Conservation (phyloP, 2,329 filamentous ascomycete species). For the Cercospora nicotianae region DNA sequence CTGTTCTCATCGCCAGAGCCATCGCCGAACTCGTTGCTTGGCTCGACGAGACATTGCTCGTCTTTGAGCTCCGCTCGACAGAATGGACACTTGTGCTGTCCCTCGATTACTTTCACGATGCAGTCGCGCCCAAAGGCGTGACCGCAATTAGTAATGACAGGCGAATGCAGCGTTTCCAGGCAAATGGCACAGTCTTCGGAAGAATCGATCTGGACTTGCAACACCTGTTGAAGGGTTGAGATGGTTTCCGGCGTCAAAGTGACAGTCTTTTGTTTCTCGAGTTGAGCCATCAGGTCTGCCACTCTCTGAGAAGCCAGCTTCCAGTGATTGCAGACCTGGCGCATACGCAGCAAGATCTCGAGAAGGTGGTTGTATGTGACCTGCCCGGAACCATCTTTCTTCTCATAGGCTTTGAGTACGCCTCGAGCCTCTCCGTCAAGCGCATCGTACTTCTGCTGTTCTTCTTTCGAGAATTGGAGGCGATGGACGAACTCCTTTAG, state of each 20-base stretch:
- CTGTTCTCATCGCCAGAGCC: conserved; percentile 46
- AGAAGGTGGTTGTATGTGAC: conserved; percentile 72
- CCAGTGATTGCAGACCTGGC: conserved; percentile 89
- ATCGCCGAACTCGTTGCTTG: conserved; percentile 48
- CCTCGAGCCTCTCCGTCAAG: conserved; percentile 75
- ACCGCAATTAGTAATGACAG: conserved; percentile 82
- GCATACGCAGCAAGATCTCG: conserved; percentile 76
- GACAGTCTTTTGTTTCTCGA: conserved; percentile 68
- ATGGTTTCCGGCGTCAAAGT: conserved; percentile 71
- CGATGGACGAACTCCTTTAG: conserved; percentile 77
- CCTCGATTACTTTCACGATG: conserved; percentile 70
- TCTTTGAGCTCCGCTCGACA: conserved; percentile 70
- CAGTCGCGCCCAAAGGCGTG: conserved; percentile 76
- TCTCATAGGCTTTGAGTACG: conserved; percentile 57
- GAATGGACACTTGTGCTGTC: conserved; percentile 80
- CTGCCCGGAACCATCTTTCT: conserved; percentile 33
- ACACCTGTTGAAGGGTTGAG: conserved; percentile 69
- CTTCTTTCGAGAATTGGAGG: conserved; percentile 70
- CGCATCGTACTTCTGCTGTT: conserved; percentile 74
- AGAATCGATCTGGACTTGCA: conserved; percentile 74
- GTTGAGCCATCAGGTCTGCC: conserved; percentile 66
- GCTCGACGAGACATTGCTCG: conserved; percentile 62
- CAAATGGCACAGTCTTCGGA: conserved; percentile 85
- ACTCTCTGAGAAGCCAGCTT: conserved; percentile 74
- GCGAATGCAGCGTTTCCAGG: conserved; percentile 67